phyloP scores from a whole-genome alignment of 2,329 filamentous ascomycete genomes.

The Purpureocillium takamizusanense region DNA sequence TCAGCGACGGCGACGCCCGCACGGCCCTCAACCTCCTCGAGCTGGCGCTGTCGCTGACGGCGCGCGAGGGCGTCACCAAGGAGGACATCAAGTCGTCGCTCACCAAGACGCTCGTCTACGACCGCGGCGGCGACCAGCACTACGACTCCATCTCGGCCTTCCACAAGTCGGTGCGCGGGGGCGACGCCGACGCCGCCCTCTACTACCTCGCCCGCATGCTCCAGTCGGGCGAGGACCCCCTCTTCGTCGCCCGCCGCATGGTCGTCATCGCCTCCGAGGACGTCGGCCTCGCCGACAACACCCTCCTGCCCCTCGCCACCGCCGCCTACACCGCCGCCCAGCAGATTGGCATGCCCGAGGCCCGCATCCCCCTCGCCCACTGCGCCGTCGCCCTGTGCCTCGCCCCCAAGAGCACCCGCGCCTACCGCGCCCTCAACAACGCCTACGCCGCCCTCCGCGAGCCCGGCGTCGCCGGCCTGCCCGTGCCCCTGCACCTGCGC shows the following conservation, averaged over 20 bases:
- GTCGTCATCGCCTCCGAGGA: conserved; percentile 94
- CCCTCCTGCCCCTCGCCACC: conserved; percentile 73
- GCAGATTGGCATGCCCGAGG: conserved; percentile 92
- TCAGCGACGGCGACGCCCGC: conserved; percentile 86
- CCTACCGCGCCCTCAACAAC: conserved; percentile 74
- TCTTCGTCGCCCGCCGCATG: conserved; percentile 87
- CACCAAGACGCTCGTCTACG: conserved; percentile 90
- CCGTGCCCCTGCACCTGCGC: conserved; percentile 77
- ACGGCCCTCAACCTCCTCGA: conserved; percentile 90
- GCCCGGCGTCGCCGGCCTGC: conserved; percentile 71
- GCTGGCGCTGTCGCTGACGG: conserved; percentile 65
- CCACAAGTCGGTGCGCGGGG: conserved; percentile 89
- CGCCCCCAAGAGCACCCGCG: conserved; percentile 77
- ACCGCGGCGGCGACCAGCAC: conserved; percentile 89
- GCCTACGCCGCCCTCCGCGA: conserved; percentile 72
- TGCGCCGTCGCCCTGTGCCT: conserved; percentile 71
- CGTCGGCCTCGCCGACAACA: conserved; percentile 81
- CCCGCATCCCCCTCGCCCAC: conserved; percentile 84
- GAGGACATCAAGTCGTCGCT: conserved; percentile 72
- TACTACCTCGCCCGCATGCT: conserved; percentile 97
- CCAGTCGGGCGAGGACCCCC: conserved; percentile 84
- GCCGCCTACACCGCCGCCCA: conserved; percentile 80
- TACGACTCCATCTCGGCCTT: conserved; percentile 97
- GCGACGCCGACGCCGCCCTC: conserved; percentile 75
- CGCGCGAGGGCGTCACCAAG: conserved; percentile 55